Evolutionary conservation across 192 early-diverging fungal genomes (phyloP).

Genomic region (Linnemannia exigua): DNA sequence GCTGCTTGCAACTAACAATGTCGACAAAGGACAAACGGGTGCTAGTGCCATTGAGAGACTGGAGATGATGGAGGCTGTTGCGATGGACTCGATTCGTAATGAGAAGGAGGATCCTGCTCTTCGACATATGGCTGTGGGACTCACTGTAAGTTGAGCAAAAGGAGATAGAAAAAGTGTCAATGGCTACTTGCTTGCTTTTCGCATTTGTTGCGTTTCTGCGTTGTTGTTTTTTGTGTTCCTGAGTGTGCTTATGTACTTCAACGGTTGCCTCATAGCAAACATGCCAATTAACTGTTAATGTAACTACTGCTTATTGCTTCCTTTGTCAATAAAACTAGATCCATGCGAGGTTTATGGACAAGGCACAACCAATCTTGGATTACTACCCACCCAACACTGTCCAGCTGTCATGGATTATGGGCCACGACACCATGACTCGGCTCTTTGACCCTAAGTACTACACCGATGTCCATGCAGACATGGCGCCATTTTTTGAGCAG

Average conservation of each 20-base stretch:
- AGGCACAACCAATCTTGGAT: constrained; percentile 63
- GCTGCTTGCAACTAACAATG: constrained; percentile 75
- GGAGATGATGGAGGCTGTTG: constrained; percentile 80
- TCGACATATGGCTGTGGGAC: constrained; percentile 46
- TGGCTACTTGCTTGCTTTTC: background rate
- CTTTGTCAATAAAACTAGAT: constrained; percentile 2
- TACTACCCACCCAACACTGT: constrained; percentile 26
- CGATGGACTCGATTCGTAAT: constrained; percentile 41
- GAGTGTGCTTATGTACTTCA: background rate
- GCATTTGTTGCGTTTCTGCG: background rate
- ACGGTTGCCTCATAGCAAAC: background rate
- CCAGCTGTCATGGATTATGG: constrained; percentile 78
- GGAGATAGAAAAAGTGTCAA: background rate
- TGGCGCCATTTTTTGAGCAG: constrained; percentile 72
- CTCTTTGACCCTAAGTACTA: constrained; percentile 87
- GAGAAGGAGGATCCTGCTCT: constrained; percentile 45
- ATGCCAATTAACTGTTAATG: background rate
- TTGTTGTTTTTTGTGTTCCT: background rate
- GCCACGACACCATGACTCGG: constrained; percentile 84
- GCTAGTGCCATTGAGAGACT: constrained; percentile 72
- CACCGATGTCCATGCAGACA: constrained; percentile 53
- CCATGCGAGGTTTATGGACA: constrained; percentile 80
- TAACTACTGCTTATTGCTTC: background rate
- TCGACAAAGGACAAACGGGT: constrained; percentile 73
- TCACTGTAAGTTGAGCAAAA: constrained; percentile 25